Percentiles rank a stretch among this genome's conserved stretches.
phyloP scores from a whole-genome alignment of 306 rosid genomes.

The Amphicarpaea edgeworthii region DNA sequence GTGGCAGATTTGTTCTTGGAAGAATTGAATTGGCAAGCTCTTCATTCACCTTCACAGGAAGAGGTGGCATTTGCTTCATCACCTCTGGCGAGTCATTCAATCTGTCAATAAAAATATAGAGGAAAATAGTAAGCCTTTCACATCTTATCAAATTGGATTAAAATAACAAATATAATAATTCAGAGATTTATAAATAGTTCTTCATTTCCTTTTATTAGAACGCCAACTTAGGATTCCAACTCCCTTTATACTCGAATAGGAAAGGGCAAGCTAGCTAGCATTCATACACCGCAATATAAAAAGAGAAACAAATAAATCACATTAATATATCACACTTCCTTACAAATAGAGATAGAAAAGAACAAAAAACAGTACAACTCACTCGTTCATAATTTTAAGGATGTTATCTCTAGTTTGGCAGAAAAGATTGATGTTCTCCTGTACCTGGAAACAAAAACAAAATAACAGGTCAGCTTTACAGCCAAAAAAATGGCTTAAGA shows the following conservation, averaged over 20 bases:
- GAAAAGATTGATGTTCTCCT: constrained; percentile 81
- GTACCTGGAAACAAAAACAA: constrained; percentile 67
- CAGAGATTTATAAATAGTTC: background rate
- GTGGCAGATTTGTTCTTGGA: constrained; percentile 61
- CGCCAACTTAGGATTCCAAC: background rate
- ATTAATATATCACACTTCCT: constrained; percentile 17
- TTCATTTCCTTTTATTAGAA: constrained; percentile 23
- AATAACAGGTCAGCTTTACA: constrained; percentile 32
- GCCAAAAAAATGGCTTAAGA: constrained; percentile 23
- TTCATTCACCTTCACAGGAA: constrained; percentile 88
- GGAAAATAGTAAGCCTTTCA: background rate
- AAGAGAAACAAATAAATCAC: constrained; percentile 25
- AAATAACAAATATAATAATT: constrained; percentile 11
- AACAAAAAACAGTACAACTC: constrained; percentile 51
- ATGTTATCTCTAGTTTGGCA: constrained; percentile 88
- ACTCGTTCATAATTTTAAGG: constrained; percentile 85
- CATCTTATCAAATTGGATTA: constrained; percentile 14
- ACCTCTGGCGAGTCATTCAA: constrained; percentile 78
- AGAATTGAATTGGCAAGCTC: constrained; percentile 85
- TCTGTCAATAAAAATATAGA: constrained; percentile 47
- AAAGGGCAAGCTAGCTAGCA: constrained; percentile 11
- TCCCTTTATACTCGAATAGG: background rate
- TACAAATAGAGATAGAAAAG: constrained; percentile 21
- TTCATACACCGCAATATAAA: constrained; percentile 18
- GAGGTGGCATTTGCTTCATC: constrained; percentile 98